These are phyloP conservation scores for Fusarium sp. DNA, from an alignment of 2,329 filamentous ascomycete genomes.

Conservation along the genomic window DNA sequence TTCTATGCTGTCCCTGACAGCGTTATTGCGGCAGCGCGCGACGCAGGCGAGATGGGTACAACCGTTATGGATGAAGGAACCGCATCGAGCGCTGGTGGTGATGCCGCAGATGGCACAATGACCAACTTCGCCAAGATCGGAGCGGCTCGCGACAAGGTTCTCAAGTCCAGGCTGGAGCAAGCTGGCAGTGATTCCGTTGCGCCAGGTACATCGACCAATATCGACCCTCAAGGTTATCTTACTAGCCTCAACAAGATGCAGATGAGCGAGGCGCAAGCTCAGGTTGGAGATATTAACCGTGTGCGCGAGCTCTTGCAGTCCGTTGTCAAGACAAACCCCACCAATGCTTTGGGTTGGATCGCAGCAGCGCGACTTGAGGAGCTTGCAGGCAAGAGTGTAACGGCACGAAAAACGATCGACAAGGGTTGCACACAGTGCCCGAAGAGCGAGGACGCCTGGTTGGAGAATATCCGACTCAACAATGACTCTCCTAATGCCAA, in stretches of 20 bases:
- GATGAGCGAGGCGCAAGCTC: slow-evolving; percentile 80
- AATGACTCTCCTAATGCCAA: slow-evolving; percentile 89
- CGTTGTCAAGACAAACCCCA: slow-evolving; percentile 96
- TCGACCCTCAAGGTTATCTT: slow-evolving; percentile 95
- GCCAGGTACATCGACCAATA: slow-evolving; percentile 85
- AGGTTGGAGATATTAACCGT: slow-evolving; percentile 94
- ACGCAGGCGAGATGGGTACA: slow-evolving; percentile 83
- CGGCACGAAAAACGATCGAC: slow-evolving; percentile 87
- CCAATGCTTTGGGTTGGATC: slow-evolving; percentile 95
- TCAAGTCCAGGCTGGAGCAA: slow-evolving; percentile 93
- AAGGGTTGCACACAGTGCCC: slow-evolving; percentile 91
- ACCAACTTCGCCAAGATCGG: slow-evolving; percentile 99
- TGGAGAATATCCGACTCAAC: slow-evolving; percentile 94
- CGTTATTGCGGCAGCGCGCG: slow-evolving; percentile 87
- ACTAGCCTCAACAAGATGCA: slow-evolving; percentile 89
- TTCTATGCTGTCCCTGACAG: slow-evolving; percentile 98
- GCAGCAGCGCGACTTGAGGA: slow-evolving; percentile 93
- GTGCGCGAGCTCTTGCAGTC: slow-evolving; percentile 93
- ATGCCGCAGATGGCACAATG: slow-evolving; percentile 83
- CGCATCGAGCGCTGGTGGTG: slow-evolving; percentile 48
- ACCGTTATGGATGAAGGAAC: slow-evolving; percentile 85
- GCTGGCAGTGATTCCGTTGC: slow-evolving; percentile 75
- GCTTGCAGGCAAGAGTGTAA: slow-evolving; percentile 88
- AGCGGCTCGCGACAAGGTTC: slow-evolving; percentile 92
- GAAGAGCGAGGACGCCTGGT: slow-evolving; percentile 94